Evolutionary conservation across 176 grass and related monocot species (phyloP).

Genomic region (Puya raimondii): DNA sequence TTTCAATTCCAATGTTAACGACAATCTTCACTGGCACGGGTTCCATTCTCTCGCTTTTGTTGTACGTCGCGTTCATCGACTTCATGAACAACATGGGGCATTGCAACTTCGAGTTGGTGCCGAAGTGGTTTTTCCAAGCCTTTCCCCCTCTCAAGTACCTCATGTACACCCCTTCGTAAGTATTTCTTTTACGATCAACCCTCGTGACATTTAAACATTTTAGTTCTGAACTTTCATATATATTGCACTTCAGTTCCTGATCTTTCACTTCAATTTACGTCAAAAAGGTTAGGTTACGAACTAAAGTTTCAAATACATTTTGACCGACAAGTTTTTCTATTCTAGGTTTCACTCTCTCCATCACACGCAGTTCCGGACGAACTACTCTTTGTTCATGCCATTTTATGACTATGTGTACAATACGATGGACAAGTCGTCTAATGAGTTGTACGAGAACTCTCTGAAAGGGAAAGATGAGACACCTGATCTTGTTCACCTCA

Average conservation of each 20-base stretch:
- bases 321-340: not conserved
- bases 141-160: conserved; percentile 89
- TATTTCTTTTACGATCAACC: conserved; percentile 1
- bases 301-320: too few species aligned
- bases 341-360: conserved; percentile 87
- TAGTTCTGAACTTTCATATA: too few species aligned
- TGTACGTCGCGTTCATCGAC: conserved; percentile 56
- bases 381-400: conserved; percentile 89
- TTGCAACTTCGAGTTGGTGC: conserved; percentile 86
- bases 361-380: conserved; percentile 84
- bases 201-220: too few species aligned
- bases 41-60: conserved; percentile 9
- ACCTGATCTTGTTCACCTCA: conserved; percentile 60
- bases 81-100: conserved; percentile 99
- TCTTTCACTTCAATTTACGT: too few species aligned
- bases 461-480: conserved; percentile 45
- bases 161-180: conserved; percentile 98
- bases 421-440: conserved; percentile 67
- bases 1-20: conserved; percentile 44
- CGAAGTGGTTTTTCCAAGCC: conserved; percentile 50
- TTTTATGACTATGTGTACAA: conserved; percentile 93
- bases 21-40: conserved; percentile 18
- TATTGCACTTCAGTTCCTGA: too few species aligned
- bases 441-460: conserved; percentile 52
- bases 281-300: too few species aligned